These are phyloP conservation scores for Tricholoma bakamatsutake DNA, from an alignment of 768 basidiomycete genomes.

Conservation along the genomic window DNA sequence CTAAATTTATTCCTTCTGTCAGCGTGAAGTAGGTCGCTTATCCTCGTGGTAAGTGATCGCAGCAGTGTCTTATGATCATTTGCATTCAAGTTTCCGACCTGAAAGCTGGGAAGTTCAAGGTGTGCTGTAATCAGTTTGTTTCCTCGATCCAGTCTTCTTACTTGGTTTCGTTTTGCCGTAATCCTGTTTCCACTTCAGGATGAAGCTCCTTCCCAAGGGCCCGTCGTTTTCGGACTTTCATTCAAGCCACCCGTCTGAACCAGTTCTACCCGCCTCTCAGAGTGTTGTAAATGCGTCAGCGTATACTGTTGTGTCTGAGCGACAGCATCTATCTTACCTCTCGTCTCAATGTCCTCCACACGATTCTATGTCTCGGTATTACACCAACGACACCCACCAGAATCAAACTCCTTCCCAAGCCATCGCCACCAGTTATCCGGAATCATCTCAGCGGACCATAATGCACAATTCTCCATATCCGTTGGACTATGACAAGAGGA, in stretches of 20 bases:
- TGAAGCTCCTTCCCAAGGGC: neutral
- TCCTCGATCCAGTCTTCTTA: neutral
- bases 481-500: neutral
- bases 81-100: neutral
- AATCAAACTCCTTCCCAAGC: neutral
- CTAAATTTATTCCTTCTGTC: neutral
- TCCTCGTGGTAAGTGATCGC: neutral
- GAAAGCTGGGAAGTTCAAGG: neutral
- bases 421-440: constrained; percentile 11
- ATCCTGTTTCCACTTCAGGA: neutral
- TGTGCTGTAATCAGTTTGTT: neutral
- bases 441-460: constrained; percentile 17
- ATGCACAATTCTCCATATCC: constrained; percentile 1
- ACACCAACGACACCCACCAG: neutral
- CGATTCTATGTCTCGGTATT: neutral
- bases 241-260: neutral
- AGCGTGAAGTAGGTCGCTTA: neutral
- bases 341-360: neutral
- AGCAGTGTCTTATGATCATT: neutral
- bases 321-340: neutral
- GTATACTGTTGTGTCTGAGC: neutral
- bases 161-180: neutral
- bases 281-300: neutral
- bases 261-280: neutral
- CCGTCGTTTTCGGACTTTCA: neutral